These are phyloP conservation scores for Dothideomycetidae sp. DNA, from an alignment of 2,329 filamentous ascomycete species.

Conservation along the genomic window DNA sequence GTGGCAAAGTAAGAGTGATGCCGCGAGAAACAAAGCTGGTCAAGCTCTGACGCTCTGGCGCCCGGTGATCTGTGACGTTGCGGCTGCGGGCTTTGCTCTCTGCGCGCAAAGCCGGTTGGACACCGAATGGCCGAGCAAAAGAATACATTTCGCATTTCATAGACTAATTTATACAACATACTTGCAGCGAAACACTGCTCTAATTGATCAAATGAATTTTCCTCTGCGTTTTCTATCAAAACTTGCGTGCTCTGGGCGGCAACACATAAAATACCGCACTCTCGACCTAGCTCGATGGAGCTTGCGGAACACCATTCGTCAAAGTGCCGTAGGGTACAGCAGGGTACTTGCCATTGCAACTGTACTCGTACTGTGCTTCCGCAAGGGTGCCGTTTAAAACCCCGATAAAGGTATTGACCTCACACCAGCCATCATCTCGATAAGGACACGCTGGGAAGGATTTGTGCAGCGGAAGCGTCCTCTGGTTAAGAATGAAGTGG, in stretches of 20 bases:
- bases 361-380: constrained; percentile 47
- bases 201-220: no score
- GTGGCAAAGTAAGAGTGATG: constrained; percentile 1
- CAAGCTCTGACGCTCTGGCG: constrained; percentile 3
- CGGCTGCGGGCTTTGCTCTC: no score
- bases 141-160: no score
- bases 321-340: constrained; percentile 35
- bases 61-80: no score
- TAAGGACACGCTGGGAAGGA: constrained; percentile 52
- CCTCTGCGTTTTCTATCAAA: no score
- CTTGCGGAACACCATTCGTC: constrained; percentile 34
- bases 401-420: constrained; percentile 51
- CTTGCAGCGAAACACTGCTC: no score
- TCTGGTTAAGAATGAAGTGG: constrained; percentile 35
- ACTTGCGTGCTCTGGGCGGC: no score
- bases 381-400: constrained; percentile 45
- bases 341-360: constrained; percentile 48
- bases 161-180: no score
- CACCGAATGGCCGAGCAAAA: no score
- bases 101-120: no score
- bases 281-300: neutral
- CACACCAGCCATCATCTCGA: constrained; percentile 63
- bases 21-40: constrained; percentile 1
- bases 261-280: no score
- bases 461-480: constrained; percentile 53